phyloP scores from a whole-genome alignment of 2,329 filamentous ascomycete genomes.

The Neonectria punicea region DNA sequence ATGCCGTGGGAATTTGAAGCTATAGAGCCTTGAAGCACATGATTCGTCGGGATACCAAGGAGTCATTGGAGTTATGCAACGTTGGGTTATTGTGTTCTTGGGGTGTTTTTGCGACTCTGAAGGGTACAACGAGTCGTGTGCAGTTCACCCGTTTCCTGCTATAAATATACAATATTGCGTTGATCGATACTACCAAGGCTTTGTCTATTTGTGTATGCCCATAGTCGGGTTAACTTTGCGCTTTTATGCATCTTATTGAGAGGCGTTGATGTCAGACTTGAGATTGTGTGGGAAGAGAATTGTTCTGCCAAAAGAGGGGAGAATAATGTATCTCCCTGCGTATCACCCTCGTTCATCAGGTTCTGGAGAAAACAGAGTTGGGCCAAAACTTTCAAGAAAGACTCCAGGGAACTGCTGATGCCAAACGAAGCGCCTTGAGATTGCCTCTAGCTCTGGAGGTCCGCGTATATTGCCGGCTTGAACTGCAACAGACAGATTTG shows the following conservation, averaged over 20 bases:
- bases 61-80: constrained; percentile 15
- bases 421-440: constrained; percentile 19
- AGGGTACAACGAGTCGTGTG: not conserved
- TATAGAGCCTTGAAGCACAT: not conserved
- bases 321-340: not conserved
- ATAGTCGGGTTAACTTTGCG: too few relatives aligned
- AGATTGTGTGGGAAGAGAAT: not conserved
- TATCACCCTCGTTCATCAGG: not conserved
- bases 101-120: not conserved
- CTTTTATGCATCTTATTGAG: not conserved
- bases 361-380: constrained; percentile 10
- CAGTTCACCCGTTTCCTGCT: not conserved
- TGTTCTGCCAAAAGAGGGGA: too few relatives aligned
- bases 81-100: not conserved
- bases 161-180: not conserved
- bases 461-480: not conserved
- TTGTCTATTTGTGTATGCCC: not conserved
- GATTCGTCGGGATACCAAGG: constrained; percentile 14
- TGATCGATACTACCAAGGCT: not conserved
- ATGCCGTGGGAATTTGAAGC: constrained; percentile 70
- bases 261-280: not conserved
- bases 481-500: constrained; percentile 1
- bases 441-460: constrained; percentile 4
- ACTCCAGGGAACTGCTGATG: constrained; percentile 16
- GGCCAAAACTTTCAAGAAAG: constrained; percentile 5